Evolutionary conservation across 2,329 filamentous ascomycete species (phyloP), one percentile per base, ranked within the genome.

Genomic region (Aspergillus glaucus): DNA sequence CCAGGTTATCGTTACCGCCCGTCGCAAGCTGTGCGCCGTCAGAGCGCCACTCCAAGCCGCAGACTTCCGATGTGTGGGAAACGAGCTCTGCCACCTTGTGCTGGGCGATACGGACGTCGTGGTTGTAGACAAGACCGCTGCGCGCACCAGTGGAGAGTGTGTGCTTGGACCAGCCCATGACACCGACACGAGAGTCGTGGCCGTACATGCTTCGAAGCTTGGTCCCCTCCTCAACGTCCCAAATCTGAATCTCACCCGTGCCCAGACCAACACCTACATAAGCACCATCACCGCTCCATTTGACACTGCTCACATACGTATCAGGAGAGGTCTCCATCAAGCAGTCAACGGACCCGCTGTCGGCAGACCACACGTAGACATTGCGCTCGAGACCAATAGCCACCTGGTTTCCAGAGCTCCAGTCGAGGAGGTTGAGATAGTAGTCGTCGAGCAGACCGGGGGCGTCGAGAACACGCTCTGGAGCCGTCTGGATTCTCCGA

Each of bases 111-210:
- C 93, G 92, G 55, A 98, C 93, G 67, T 98, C 93, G 73, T 98
- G 93, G 80, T 98, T 98, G 83, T 84, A 96, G 61, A 98, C 90
- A 42, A 96, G 85, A 21, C 93, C 93, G 57, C 88, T 95, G 66
- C 93, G 88, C 49, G 93, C 89, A 57, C 93, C 93, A 19, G 92
- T 96, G 36, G 93, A 97, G 46, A 98, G 81, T 50, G 94, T 83
- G 74, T 97, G 93, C 81, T 97, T 97, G 79, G 89, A 95, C 93
- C 93, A 98, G 64, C 91, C 89, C 91, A 97, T 96, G 56, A 95
- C 92, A 65, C 91, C 89, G 55, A 98, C 92, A 48, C 93, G 91
- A 36, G 89, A 92, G 65, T 97, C 92, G 67, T 98, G 93, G 52
- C 93, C 93, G 67, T 90, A 87, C 93, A 98, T 98, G 79, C 90